Conservation (phyloP, 179 eudicot species). For the Sideroxylon spinosum region DNA sequence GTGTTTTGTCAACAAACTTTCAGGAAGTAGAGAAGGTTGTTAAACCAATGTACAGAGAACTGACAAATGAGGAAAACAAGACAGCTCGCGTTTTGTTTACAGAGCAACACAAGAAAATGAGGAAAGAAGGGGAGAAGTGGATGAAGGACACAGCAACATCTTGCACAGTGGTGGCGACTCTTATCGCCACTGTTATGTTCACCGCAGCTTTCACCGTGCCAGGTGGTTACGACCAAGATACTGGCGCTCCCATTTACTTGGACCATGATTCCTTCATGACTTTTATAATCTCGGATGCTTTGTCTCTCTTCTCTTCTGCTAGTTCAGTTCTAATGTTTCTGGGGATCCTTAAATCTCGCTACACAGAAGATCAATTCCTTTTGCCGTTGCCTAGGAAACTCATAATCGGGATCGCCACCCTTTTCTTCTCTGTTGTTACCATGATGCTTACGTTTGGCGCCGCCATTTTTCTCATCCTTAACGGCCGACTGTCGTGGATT, state of each 20-base stretch:
- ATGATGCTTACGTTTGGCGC: constrained; percentile 15
- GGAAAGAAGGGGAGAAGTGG: constrained; percentile 12
- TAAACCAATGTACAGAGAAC: constrained; percentile 12
- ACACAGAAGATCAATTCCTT: constrained; percentile 5
- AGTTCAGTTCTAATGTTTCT: constrained; percentile 13
- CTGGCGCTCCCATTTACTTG: background rate
- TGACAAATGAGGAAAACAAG: background rate
- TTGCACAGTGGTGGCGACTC: constrained; percentile 13
- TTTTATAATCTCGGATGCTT: background rate
- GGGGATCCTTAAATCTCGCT: constrained; percentile 15
- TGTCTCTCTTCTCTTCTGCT: constrained; percentile 5
- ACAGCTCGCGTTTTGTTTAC: constrained; percentile 1
- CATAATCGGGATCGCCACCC: constrained; percentile 12
- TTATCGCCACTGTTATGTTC: constrained; percentile 13
- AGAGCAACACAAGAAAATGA: background rate
- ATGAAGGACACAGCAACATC: constrained; percentile 12
- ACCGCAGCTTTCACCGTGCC: constrained; percentile 15
- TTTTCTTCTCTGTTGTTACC: constrained; percentile 12
- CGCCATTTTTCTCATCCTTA: background rate
- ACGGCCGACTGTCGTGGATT: background rate
- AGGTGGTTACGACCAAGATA: background rate
- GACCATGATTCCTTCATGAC: background rate
- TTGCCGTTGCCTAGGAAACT: constrained; percentile 8
- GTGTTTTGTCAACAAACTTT: background rate
- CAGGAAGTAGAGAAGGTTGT: constrained; percentile 13